Evolutionary conservation across 495 filamentous ascomycete genomes (phyloP), one percentile per base, ranked within the genome.

Genomic region (Trichoderma asperelloides): DNA sequence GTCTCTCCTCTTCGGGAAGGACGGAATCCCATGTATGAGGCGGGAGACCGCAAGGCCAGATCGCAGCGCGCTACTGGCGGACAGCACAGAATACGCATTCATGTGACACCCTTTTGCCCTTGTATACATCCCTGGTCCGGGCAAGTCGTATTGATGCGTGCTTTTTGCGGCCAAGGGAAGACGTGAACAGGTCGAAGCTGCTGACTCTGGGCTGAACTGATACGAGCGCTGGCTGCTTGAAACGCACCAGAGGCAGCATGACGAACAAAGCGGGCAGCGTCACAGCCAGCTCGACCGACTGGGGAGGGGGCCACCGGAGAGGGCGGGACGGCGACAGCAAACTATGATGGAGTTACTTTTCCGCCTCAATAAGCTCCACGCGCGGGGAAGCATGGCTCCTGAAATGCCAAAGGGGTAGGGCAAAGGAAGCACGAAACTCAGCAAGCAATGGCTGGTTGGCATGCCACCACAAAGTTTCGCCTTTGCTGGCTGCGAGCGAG

Each of bases 1-100:
- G 47, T 51, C 55, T 60, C 55, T 60, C 55, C 55, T 30, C 55
- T 60, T 30, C 55, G 55, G 55, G 55, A 60, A 60, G 55, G 55
- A 28, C 55, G 55, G 55, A 60, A 60, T 60, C 55, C n/a, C 6
- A 47, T 60, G 55, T 60, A 18, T 27, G 23, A 60, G 55, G 55
- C 55, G 55, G 15, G 30, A 60, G 43, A 60, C 23, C 9, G 55
- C 27, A 60, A 47, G 43, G 23, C 8, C 23, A 60, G 55, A 60
- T 60, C 27, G 27, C 55, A 60, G 23, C 55, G 55, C 55, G 55
- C 55, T 60, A 60, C 27, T 9, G 27, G 55, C 55, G 55, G 27
- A 25, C 47, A 51, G 47, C 47, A 60, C 23, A 60, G 27, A 30
- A 60, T 28, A 21, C 12, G 55, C 23, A 60, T 60, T 18, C 55